phyloP scores from a whole-genome alignment of 306 rosid genomes.

The Trichosanthes cucumerina region DNA sequence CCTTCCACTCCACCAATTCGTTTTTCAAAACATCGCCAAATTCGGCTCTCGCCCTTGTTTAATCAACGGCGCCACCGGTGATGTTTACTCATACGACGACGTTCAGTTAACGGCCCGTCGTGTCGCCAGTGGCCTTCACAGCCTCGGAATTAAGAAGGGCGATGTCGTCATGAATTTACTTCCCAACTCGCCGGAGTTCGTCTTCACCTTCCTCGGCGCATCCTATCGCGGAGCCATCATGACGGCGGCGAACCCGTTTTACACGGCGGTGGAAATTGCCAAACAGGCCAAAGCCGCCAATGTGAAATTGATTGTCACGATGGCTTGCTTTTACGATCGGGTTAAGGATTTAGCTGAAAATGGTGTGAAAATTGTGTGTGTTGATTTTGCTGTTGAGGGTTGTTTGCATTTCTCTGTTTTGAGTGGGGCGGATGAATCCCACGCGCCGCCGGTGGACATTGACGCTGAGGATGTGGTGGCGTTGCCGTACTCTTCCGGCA shows the following conservation, averaged over 20 bases:
- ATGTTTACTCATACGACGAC: constrained; percentile 32
- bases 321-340: constrained; percentile 32
- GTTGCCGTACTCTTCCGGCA: constrained; percentile 74
- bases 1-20: constrained; percentile 49
- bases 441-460: constrained; percentile 21
- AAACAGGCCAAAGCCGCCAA: constrained; percentile 65
- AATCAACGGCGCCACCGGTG: constrained; percentile 51
- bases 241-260: constrained; percentile 66
- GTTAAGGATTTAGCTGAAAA: constrained; percentile 29
- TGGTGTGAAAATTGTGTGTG: constrained; percentile 24
- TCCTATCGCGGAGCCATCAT: constrained; percentile 44
- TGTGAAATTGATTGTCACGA: constrained; percentile 38
- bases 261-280: constrained; percentile 35
- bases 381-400: constrained; percentile 23
- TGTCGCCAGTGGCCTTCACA: constrained; percentile 41
- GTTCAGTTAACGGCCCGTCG: constrained; percentile 32
- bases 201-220: constrained; percentile 52
- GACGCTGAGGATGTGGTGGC: constrained; percentile 44
- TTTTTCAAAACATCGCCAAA: constrained; percentile 30
- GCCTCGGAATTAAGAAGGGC: constrained; percentile 34
- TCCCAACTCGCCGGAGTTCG: constrained; percentile 63
- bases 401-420: constrained; percentile 44
- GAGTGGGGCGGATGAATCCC: constrained; percentile 17
- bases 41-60: constrained; percentile 47
- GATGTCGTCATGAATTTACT: constrained; percentile 57